Evolutionary conservation across 352 stramenopile species (phyloP).

Genomic region (Globisporangium recalcitrans): DNA sequence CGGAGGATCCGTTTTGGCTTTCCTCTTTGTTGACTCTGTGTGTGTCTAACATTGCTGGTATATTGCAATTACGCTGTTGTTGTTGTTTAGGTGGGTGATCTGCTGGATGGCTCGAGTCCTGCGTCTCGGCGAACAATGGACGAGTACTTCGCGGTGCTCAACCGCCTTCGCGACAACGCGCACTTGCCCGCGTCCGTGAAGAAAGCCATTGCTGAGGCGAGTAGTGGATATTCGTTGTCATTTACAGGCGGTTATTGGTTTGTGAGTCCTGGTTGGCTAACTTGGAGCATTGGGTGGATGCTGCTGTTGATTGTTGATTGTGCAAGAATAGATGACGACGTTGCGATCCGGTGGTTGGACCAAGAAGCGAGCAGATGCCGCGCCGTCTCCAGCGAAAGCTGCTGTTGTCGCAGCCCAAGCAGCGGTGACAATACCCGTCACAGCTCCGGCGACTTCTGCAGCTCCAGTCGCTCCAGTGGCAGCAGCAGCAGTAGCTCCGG

Average conservation of each 20-base stretch:
- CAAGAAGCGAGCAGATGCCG: constrained; percentile 38
- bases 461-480: not conserved
- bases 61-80: not conserved
- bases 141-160: constrained; percentile 72
- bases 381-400: constrained; percentile 8
- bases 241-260: not conserved
- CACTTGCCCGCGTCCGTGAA: constrained; percentile 29
- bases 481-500: not conserved
- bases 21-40: not conserved
- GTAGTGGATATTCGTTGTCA: constrained; percentile 3
- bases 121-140: constrained; percentile 78
- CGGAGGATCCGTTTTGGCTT: not conserved
- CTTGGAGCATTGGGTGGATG: not conserved
- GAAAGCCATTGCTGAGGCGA: constrained; percentile 48
- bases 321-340: constrained; percentile 33
- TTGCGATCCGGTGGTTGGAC: constrained; percentile 47
- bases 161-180: constrained; percentile 43
- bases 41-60: not conserved
- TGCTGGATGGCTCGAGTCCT: constrained; percentile 77
- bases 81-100: constrained; percentile 60
- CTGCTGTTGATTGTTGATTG: not conserved
- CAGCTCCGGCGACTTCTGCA: no score
- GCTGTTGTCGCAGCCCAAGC: not conserved
- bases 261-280: not conserved
- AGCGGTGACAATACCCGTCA: not conserved